These are phyloP conservation scores for Babesia divergens DNA, from an alignment of 169 alveolate species.

Conservation along the genomic window DNA sequence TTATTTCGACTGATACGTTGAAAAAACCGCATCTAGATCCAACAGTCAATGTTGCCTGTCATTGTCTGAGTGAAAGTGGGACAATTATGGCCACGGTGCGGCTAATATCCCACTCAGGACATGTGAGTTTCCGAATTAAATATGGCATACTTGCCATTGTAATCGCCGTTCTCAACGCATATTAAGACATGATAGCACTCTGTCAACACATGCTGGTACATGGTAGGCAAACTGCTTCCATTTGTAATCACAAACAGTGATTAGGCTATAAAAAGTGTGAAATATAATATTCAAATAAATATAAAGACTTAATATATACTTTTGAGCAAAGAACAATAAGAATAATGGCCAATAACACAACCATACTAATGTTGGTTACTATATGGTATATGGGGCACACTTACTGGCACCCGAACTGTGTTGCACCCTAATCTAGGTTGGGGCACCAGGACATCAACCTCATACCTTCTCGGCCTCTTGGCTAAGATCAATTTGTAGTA, in stretches of 20 bases:
- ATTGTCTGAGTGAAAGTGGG: not conserved
- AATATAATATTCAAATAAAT: too few species aligned
- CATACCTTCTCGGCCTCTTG: conserved; percentile 86
- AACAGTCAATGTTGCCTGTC: not conserved
- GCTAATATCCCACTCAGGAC: not conserved
- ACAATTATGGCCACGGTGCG: not conserved
- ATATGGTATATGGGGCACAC: conserved; percentile 9
- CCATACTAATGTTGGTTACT: not conserved
- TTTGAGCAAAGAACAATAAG: too few species aligned
- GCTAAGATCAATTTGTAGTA: conserved; percentile 86
- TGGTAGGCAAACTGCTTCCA: too few species aligned
- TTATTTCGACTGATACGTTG: not conserved
- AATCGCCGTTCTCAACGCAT: not conserved
- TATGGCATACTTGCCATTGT: not conserved
- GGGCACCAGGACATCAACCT: too few species aligned
- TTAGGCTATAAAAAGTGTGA: too few species aligned
- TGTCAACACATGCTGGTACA: too few species aligned
- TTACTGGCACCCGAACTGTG: conserved; percentile 34
- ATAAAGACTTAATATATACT: too few species aligned
- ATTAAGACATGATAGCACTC: too few species aligned
- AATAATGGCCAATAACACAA: too few species aligned
- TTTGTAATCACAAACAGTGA: too few species aligned
- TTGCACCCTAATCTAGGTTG: conserved; percentile 11
- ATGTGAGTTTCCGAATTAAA: too few species aligned
- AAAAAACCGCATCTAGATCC: not conserved